These are phyloP conservation scores for Metarhizium album DNA, from an alignment of 2,329 filamentous ascomycete genomes.

Conservation along the genomic window DNA sequence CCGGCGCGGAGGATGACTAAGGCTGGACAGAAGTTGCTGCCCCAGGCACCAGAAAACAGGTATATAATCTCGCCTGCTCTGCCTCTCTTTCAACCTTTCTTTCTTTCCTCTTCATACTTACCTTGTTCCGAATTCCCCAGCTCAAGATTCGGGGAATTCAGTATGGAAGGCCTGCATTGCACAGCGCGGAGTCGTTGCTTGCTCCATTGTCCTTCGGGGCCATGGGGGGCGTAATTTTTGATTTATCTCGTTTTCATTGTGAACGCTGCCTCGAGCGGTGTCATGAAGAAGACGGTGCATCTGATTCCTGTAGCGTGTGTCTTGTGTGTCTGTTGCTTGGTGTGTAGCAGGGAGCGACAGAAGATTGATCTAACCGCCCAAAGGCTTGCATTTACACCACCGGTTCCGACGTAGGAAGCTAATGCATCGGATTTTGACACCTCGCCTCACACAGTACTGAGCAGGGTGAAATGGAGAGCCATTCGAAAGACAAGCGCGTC, in stretches of 20 bases:
- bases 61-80: constrained; percentile 21
- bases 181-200: constrained; percentile 39
- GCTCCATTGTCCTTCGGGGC: constrained; percentile 44
- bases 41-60: constrained; percentile 14
- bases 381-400: too few species aligned
- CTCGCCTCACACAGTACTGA: too few species aligned
- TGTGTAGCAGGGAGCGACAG: too few species aligned
- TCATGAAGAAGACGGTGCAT: constrained; percentile 37
- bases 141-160: constrained; percentile 34
- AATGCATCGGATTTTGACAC: too few species aligned
- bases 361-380: too few species aligned
- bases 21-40: constrained; percentile 5
- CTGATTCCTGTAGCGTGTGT: too few species aligned
- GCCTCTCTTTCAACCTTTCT: constrained; percentile 14
- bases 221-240: constrained; percentile 45
- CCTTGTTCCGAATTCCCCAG: constrained; percentile 35
- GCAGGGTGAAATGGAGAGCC: too few species aligned
- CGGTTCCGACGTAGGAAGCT: too few species aligned
- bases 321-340: too few species aligned
- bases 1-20: constrained; percentile 7
- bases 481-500: too few species aligned
- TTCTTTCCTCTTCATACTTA: constrained; percentile 42
- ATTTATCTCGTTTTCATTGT: constrained; percentile 37
- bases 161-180: constrained; percentile 42
- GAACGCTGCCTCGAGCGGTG: constrained; percentile 25